A percentile compares a stretch with the other conserved stretches of the same genome.
Evolutionary conservation across 306 rosid species (phyloP).

Genomic region (Acacia acuminata): DNA sequence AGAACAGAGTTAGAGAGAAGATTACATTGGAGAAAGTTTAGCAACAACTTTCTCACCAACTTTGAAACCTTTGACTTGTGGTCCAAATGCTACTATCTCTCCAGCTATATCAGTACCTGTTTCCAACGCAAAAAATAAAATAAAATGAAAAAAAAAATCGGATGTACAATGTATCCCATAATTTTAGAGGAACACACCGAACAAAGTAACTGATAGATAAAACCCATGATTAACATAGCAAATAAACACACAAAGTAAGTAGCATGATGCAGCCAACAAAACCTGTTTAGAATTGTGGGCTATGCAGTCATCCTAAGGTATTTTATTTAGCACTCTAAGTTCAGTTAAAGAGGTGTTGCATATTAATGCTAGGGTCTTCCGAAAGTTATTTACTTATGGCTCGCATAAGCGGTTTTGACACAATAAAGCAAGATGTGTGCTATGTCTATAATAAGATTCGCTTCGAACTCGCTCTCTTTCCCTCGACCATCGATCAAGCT

Average conservation of each 20-base stretch:
- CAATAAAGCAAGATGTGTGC: background rate
- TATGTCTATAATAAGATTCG: background rate
- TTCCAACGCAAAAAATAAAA: background rate
- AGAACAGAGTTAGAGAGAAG: background rate
- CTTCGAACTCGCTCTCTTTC: background rate
- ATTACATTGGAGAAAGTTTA: slow-evolving; percentile 46
- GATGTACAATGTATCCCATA: background rate
- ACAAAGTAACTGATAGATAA: background rate
- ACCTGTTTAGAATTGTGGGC: background rate
- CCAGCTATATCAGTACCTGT: slow-evolving; percentile 72
- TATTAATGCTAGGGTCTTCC: background rate
- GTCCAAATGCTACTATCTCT: slow-evolving; percentile 58
- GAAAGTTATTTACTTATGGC: background rate
- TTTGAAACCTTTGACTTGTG: slow-evolving; percentile 54
- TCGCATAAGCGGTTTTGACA: background rate
- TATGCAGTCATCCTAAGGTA: background rate
- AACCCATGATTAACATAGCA: background rate
- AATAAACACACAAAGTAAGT: background rate
- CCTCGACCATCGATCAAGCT: background rate
- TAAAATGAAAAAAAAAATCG: background rate
- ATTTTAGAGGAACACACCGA: background rate
- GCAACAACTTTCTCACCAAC: slow-evolving; percentile 70
- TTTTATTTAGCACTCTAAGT: background rate
- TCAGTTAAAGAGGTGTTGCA: background rate
- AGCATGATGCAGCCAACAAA: background rate